Evolutionary conservation across 805 yeast genomes (phyloP), one percentile per base, ranked within the genome.

Genomic region (Yamadazyma sp.): DNA sequence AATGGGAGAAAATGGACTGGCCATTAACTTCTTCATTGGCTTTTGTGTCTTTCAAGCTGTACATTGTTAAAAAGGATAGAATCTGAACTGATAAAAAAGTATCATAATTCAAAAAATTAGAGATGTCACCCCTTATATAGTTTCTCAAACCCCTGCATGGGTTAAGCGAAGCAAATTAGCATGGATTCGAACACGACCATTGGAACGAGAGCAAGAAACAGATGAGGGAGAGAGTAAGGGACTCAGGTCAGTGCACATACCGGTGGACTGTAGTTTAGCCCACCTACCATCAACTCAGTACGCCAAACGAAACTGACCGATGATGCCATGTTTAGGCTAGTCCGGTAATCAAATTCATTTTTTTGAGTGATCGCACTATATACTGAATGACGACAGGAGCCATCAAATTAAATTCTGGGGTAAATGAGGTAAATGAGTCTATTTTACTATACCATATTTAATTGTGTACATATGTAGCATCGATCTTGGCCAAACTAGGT

Each of bases 401-500:
- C n/a, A n/a, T n/a, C n/a, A n/a, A n/a, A n/a, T n/a, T n/a, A n/a
- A n/a, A 25, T 25, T 25, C 12, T 25, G 28, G 28, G 28, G 28
- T 25, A 25, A 16, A 5, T 14, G 14, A 12, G 28, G 14, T 10
- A 11, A 25, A 25, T 7, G 12, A 24, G 12, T 4, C 9, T n/a
- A n/a, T n/a, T n/a, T n/a, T n/a, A n/a, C n/a, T n/a, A n/a, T n/a
- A n/a, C 18, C 9, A 7, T 12, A n/a, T 16, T 25, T 31, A 40
- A 17, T 22, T 36, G 22, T 40, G 52, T 22, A 79, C 67, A 51
- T 82, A 90, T 16, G 95, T 83, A 8, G 99, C 98, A 65, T 93
- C 99, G 38, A 93, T 87, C 64, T 93, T 95, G 29, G 74, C 62
- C 31, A 93, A 63, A 7, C 82, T 73, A 0, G 83, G 80, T 2